phyloP scores from a whole-genome alignment of 2,329 filamentous ascomycete genomes.

The Pseudogymnoascus sp. region DNA sequence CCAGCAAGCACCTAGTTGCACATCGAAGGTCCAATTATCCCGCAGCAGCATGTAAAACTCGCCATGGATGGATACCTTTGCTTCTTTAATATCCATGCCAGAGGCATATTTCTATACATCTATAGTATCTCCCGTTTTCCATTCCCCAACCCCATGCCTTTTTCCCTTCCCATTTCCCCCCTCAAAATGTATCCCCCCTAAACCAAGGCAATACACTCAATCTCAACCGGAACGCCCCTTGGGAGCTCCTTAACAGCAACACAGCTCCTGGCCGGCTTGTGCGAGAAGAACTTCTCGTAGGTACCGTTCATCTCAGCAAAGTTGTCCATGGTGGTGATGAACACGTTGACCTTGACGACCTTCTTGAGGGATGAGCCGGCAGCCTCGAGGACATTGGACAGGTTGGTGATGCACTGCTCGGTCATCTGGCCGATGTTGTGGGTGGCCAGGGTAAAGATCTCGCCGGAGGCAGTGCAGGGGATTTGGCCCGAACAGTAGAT shows the following conservation, averaged over 20 bases:
- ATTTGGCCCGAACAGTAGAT: slow-evolving; percentile 58
- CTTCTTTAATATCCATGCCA: neutral
- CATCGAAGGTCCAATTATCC: neutral
- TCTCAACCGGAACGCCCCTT: slow-evolving; percentile 82
- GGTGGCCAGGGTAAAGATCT: slow-evolving; percentile 35
- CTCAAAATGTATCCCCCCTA: slow-evolving; percentile 26
- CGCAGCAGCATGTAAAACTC: neutral
- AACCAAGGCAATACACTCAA: slow-evolving; percentile 76
- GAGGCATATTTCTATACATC: neutral
- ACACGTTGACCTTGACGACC: slow-evolving; percentile 90
- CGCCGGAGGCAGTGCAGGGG: slow-evolving; percentile 23
- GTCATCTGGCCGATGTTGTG: slow-evolving; percentile 59
- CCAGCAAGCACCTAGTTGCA: neutral
- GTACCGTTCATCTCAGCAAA: slow-evolving; percentile 80
- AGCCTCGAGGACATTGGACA: slow-evolving; percentile 75
- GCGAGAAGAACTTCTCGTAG: slow-evolving; percentile 74
- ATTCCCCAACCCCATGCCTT: neutral
- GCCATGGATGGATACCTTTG: neutral
- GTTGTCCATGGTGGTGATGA: slow-evolving; percentile 81
- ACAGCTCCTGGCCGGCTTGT: slow-evolving; percentile 85
- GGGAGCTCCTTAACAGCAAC: slow-evolving; percentile 86
- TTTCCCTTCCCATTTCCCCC: neutral
- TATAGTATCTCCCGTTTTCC: neutral
- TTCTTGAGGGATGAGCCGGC: slow-evolving; percentile 70
- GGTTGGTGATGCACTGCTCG: slow-evolving; percentile 63